A percentile compares a stretch with the other conserved stretches of the same genome.
These are phyloP conservation scores for Fomes fomentarius DNA, from an alignment of 1,284 basidiomycete genomes.

Conservation along the genomic window DNA sequence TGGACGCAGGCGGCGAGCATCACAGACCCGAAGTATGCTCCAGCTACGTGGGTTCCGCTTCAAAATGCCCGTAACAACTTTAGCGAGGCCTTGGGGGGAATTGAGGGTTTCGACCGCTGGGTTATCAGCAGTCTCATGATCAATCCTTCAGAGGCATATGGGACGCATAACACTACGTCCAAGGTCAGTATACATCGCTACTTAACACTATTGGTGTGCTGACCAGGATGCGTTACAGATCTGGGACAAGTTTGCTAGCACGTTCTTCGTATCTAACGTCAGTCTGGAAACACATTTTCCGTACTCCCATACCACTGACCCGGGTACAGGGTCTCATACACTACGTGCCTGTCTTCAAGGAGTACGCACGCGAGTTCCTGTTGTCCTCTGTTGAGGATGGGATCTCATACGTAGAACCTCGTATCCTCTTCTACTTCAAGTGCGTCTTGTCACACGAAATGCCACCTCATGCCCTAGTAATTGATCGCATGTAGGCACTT, in stretches of 20 bases:
- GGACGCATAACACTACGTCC: constrained; percentile 65
- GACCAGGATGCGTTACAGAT: constrained; percentile 46
- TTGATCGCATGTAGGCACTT: constrained; percentile 38
- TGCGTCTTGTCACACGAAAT: constrained; percentile 32
- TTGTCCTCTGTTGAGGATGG: constrained; percentile 69
- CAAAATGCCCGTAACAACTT: constrained; percentile 57
- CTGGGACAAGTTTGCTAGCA: constrained; percentile 68
- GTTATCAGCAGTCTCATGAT: constrained; percentile 60
- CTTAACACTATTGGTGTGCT: background rate
- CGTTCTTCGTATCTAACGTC: constrained; percentile 52
- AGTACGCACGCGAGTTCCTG: constrained; percentile 68
- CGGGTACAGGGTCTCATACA: constrained; percentile 50
- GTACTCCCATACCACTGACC: background rate
- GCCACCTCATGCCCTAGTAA: background rate
- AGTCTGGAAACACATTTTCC: background rate
- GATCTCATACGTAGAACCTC: constrained; percentile 72
- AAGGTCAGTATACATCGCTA: constrained; percentile 46
- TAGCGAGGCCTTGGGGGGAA: constrained; percentile 52
- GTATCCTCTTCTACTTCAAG: constrained; percentile 70
- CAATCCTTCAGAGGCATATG: constrained; percentile 69
- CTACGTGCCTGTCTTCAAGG: constrained; percentile 57
- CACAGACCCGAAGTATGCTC: constrained; percentile 47
- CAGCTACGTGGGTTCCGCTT: constrained; percentile 57
- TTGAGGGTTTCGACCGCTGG: constrained; percentile 70
- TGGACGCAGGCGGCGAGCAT: constrained; percentile 41